phyloP scores from a whole-genome alignment of 2,329 filamentous ascomycete genomes.

The Emmonsiellopsis sp. region DNA sequence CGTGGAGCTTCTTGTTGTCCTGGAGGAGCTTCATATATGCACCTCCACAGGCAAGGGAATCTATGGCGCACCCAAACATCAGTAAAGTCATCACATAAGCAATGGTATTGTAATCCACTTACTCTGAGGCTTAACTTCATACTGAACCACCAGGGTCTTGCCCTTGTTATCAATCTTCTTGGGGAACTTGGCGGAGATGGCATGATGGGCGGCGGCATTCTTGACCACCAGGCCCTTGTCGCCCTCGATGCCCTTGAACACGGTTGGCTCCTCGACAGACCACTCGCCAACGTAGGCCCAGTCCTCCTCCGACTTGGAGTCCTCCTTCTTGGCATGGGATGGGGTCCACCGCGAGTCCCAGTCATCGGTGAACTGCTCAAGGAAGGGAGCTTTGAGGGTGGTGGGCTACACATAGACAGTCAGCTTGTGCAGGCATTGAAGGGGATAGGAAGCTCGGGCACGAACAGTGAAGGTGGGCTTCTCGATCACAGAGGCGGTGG shows the following conservation, averaged over 20 bases:
- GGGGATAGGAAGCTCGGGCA: conserved; percentile 12
- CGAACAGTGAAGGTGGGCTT: conserved; percentile 84
- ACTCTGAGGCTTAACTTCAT: conserved; percentile 99
- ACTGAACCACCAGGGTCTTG: conserved; percentile 95
- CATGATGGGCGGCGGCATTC: conserved; percentile 95
- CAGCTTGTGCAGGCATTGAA: conserved; percentile 10
- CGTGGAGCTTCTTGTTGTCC: conserved; percentile 92
- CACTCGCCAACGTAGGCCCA: conserved; percentile 97
- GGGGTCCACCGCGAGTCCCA: conserved; percentile 92
- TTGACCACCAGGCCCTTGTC: conserved; percentile 98
- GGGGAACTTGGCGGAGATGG: conserved; percentile 97
- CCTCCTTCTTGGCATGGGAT: conserved; percentile 95
- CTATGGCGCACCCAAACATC: conserved; percentile 35
- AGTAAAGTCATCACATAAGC: conserved; percentile 20
- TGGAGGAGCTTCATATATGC: conserved; percentile 98
- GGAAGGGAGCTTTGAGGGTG: conserved; percentile 79
- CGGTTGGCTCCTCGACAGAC: conserved; percentile 86
- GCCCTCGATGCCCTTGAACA: conserved; percentile 85
- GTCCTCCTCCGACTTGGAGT: conserved; percentile 69
- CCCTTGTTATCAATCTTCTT: conserved; percentile 95
- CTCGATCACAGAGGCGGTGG: conserved; percentile 45
- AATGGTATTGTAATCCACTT: conserved; percentile 34
- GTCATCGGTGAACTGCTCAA: conserved; percentile 96
- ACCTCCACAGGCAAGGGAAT: conserved; percentile 93
- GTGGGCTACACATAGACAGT: conserved; percentile 56